Percentiles rank a stretch among this genome's conserved stretches.
Conservation (phyloP, 208 protist species). For the Zelonia costaricensis region DNA sequence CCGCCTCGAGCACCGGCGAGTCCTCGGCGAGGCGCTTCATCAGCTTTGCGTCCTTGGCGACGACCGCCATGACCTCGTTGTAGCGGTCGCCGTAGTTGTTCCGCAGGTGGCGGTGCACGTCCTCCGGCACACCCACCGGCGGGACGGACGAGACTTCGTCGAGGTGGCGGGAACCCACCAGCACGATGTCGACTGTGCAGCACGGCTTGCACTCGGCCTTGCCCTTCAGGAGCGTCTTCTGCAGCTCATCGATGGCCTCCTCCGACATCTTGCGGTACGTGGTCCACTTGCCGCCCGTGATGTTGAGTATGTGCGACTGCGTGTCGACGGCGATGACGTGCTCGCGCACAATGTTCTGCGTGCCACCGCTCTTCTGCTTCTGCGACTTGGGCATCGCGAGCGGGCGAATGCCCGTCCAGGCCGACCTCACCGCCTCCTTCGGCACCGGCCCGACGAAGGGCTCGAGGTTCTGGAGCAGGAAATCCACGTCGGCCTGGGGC, state of each 20-base stretch:
- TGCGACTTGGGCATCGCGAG: constrained; percentile 45
- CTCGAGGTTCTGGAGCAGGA: constrained; percentile 79
- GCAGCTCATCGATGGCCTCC: constrained; percentile 81
- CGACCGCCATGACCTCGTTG: constrained; percentile 39
- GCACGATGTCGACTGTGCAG: constrained; percentile 69
- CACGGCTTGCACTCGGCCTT: constrained; percentile 45
- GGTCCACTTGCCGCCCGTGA: constrained; percentile 96
- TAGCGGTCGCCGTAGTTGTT: constrained; percentile 72
- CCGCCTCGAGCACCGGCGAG: constrained; percentile 84
- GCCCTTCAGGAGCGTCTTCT: constrained; percentile 46
- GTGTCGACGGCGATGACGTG: constrained; percentile 87
- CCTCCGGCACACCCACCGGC: constrained; percentile 38
- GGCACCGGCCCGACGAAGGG: constrained; percentile 68
- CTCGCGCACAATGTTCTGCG: constrained; percentile 91
- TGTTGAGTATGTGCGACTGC: constrained; percentile 73
- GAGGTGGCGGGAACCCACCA: constrained; percentile 80
- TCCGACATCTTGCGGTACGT: constrained; percentile 95
- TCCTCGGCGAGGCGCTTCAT: constrained; percentile 45
- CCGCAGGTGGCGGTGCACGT: constrained; percentile 75
- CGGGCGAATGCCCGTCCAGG: constrained; percentile 88
- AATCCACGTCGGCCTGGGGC: constrained; percentile 77
- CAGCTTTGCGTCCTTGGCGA: constrained; percentile 34
- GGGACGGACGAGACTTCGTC: constrained; percentile 26
- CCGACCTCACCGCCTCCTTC: constrained; percentile 65
- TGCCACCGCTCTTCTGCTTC: constrained; percentile 27